Evolutionary conservation across 331 rosid genomes (phyloP).

Genomic region (Malus hybrid): DNA sequence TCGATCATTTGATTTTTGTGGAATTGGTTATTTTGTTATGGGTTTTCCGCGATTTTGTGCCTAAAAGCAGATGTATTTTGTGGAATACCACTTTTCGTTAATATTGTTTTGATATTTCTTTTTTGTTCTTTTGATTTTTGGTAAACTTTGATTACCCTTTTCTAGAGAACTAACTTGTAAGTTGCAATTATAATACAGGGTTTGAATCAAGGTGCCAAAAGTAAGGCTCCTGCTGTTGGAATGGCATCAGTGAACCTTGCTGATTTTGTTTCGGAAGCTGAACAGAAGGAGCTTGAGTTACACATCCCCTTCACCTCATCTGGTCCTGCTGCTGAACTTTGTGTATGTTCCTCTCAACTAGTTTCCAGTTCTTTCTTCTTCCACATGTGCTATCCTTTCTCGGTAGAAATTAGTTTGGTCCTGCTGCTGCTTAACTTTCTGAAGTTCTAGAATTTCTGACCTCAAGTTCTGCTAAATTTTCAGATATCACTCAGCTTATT

Average conservation of each 20-base stretch:
- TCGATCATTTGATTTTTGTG: neutral
- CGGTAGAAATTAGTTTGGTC: neutral
- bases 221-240: conserved; percentile 69
- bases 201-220: conserved; percentile 64
- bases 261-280: conserved; percentile 60
- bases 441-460: neutral
- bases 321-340: conserved; percentile 50
- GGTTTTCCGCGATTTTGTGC: neutral
- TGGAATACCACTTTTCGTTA: neutral
- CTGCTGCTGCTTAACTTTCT: neutral
- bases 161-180: neutral
- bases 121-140: neutral
- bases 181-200: conserved; percentile 42
- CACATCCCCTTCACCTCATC: conserved; percentile 53
- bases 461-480: conserved; percentile 10
- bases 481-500: conserved; percentile 82
- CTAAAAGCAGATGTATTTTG: neutral
- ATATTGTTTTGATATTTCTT: too few relatives aligned
- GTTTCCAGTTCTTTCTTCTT: neutral
- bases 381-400: neutral
- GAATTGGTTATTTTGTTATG: neutral
- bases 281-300: conserved; percentile 65
- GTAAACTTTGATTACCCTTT: neutral
- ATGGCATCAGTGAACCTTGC: conserved; percentile 79
- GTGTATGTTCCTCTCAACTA: conserved; percentile 37